These are phyloP conservation scores for Diaporthe citri DNA, from an alignment of 2,329 filamentous ascomycete species.

Conservation along the genomic window DNA sequence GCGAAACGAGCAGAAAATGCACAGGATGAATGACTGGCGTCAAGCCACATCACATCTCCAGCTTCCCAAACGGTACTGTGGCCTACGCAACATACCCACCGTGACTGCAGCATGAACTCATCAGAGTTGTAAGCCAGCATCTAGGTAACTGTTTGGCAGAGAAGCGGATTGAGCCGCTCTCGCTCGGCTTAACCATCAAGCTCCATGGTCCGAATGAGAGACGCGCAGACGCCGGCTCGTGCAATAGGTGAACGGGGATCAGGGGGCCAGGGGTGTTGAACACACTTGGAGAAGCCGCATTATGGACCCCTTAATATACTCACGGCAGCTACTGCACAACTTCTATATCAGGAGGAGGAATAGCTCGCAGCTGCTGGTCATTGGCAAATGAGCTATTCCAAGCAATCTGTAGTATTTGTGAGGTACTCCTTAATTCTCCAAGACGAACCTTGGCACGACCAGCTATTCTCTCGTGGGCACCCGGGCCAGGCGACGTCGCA, in stretches of 20 bases:
- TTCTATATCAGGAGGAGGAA: background rate
- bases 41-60: background rate
- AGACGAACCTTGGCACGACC: too few species aligned
- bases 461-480: background rate
- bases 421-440: background rate
- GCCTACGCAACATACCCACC: background rate
- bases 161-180: background rate
- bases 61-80: background rate
- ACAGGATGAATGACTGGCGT: too few species aligned
- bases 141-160: background rate
- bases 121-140: background rate
- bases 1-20: background rate
- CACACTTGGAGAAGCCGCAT: background rate
- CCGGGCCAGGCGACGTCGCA: background rate
- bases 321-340: background rate
- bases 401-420: background rate
- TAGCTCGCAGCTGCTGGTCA: background rate
- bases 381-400: fast-evolving
- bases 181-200: background rate
- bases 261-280: background rate
- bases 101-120: background rate
- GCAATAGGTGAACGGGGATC: background rate
- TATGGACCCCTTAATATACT: constrained; percentile 6
- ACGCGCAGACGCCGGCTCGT: background rate
- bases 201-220: background rate